These are phyloP conservation scores for Saccharomycopsis sp. DNA, from an alignment of 805 yeast species.

Conservation along the genomic window DNA sequence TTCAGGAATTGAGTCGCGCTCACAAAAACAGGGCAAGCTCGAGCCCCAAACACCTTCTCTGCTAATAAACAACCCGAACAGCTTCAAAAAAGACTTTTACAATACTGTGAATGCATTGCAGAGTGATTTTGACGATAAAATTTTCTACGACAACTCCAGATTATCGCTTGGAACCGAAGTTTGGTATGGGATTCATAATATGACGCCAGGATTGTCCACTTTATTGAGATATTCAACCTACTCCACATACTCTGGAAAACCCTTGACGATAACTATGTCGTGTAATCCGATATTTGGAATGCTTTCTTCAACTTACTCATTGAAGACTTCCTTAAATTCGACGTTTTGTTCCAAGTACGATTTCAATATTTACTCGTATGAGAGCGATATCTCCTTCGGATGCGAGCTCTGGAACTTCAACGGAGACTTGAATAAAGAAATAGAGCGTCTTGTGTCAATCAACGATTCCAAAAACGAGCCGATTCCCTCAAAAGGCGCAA, in stretches of 20 bases:
- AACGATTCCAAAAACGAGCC: neutral
- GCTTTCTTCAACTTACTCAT: constrained; percentile 79
- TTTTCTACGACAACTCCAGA: constrained; percentile 52
- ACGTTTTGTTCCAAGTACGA: constrained; percentile 81
- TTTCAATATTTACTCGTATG: constrained; percentile 85
- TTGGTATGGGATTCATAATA: constrained; percentile 78
- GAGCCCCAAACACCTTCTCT: neutral
- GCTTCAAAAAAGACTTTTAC: constrained; percentile 24
- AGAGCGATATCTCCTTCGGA: constrained; percentile 80
- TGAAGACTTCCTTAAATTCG: constrained; percentile 66
- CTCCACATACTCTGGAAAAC: constrained; percentile 81
- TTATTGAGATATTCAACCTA: constrained; percentile 81
- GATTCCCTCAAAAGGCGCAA: neutral
- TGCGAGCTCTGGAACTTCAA: constrained; percentile 59
- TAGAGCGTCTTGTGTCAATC: constrained; percentile 5
- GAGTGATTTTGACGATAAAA: constrained; percentile 26
- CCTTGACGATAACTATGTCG: constrained; percentile 79
- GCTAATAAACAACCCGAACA: constrained; percentile 28
- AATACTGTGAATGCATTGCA: constrained; percentile 7
- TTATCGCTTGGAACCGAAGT: constrained; percentile 76
- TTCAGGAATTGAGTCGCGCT: neutral
- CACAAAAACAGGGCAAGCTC: neutral
- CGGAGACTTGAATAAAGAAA: constrained; percentile 24
- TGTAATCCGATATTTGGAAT: constrained; percentile 89
- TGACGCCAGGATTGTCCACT: constrained; percentile 86